Evolutionary conservation across 2,329 filamentous ascomycete genomes (phyloP), one percentile per base, ranked within the genome.

Genomic region (Phialocephala sp.): DNA sequence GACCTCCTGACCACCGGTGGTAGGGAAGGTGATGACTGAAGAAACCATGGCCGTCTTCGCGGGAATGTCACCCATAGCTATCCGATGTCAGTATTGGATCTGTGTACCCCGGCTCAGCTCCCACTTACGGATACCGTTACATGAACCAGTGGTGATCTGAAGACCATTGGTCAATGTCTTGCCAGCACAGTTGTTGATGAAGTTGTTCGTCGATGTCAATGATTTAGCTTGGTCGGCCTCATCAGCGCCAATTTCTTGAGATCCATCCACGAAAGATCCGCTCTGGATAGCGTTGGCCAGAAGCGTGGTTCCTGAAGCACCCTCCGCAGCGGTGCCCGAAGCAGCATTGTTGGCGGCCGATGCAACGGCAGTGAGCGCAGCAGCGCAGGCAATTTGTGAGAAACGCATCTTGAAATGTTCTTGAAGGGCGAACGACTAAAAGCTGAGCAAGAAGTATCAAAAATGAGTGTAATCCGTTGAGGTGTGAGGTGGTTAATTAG

Each of bases 81-180:
- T 71, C 12, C 14, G 18, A 6, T 5, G 52, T 66, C 22, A 60
- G 56, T 54, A 32, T 1, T n/a, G 50, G 32, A 9, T 24, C 18
- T 18, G 36, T n/a, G 6, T 14, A 20, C 12, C 22, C 4, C 14
- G 9, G 24, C 12, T 8, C 2, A 39, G 4, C 18, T 27, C 50
- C 11, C 8, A 75, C 75, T 72, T 72, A 77, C 75, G 62, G 50
- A 77, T 76, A 63, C 75, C 75, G 35, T 90, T 91, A 79, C 88
- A 91, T 41, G 87, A 90, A 22, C 88, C 88, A 8, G 70, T 76
- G 64, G 79, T 80, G 59, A 83, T 79, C 75, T 90, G 87, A 39
- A 83, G 77, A 73, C 87, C 88, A 71, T 90, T 87, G 69, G 87
- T 90, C 59, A 87, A 75, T 0, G 79, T 83, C 75, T 75, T 72